phyloP scores from a whole-genome alignment of 2,329 filamentous ascomycete species.

The Parastagonospora avenae region DNA sequence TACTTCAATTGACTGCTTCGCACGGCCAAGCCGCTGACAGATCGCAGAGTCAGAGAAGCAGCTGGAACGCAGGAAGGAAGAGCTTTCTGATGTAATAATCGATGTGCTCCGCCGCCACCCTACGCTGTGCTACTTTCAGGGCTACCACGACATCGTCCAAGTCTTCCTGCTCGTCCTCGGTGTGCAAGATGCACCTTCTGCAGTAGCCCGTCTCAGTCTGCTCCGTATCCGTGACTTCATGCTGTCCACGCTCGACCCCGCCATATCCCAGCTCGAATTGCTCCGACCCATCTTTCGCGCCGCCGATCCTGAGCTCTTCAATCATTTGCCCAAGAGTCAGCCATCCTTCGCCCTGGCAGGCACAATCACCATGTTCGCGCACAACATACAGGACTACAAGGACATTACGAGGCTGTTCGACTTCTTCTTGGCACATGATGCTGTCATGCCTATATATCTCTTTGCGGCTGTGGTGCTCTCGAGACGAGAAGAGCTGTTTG shows the following conservation, averaged over 20 bases:
- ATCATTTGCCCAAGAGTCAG: constrained; percentile 76
- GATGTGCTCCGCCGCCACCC: constrained; percentile 80
- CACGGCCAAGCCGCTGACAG: background rate
- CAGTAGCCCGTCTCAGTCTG: constrained; percentile 80
- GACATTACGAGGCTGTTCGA: constrained; percentile 93
- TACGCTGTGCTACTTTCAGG: constrained; percentile 93
- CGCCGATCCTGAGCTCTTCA: constrained; percentile 73
- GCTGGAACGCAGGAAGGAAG: constrained; percentile 71
- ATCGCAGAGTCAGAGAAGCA: constrained; percentile 73
- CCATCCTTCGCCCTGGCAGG: constrained; percentile 95
- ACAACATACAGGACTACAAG: constrained; percentile 88
- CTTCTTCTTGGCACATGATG: constrained; percentile 83
- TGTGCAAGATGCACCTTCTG: constrained; percentile 61
- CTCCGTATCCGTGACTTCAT: constrained; percentile 97
- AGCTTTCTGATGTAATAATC: constrained; percentile 80
- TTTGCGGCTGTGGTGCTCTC: constrained; percentile 78
- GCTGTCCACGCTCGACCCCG: constrained; percentile 83
- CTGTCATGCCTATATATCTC: constrained; percentile 88
- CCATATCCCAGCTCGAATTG: constrained; percentile 82
- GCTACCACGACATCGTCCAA: constrained; percentile 98
- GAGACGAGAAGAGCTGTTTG: constrained; percentile 82
- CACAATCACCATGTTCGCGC: constrained; percentile 93
- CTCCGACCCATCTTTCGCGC: constrained; percentile 79
- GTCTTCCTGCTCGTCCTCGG: constrained; percentile 88
- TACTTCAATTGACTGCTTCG: constrained; percentile 40